phyloP scores from a whole-genome alignment of 768 basidiomycete species.

The Tubosaeta brunneosetosa region DNA sequence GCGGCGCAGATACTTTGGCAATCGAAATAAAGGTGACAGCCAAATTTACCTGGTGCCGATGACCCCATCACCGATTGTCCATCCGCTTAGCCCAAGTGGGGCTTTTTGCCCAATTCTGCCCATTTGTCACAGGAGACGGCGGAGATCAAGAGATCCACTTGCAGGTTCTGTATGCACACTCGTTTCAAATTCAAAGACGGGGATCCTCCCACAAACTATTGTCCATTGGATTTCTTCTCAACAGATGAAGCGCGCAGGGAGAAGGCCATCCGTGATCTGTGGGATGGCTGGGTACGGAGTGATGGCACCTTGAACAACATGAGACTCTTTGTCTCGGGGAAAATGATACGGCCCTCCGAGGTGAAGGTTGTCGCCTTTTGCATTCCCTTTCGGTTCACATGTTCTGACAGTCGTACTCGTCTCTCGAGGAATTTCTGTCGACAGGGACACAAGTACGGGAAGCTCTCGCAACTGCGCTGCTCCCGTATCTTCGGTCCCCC shows the following conservation, averaged over 20 bases:
- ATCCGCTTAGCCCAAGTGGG: constrained; percentile 86
- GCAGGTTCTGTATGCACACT: constrained; percentile 90
- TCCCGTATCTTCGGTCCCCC: constrained; percentile 43
- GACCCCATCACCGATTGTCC: not conserved
- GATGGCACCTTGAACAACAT: constrained; percentile 75
- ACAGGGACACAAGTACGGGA: constrained; percentile 37
- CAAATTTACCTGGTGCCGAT: not conserved
- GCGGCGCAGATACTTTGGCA: constrained; percentile 51
- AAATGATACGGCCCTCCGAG: constrained; percentile 50
- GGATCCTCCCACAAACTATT: constrained; percentile 49
- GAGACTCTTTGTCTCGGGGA: constrained; percentile 70
- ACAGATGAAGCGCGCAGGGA: constrained; percentile 52
- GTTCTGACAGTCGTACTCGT: constrained; percentile 4
- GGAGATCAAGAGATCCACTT: constrained; percentile 61
- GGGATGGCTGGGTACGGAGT: constrained; percentile 65
- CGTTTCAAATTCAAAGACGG: constrained; percentile 41
- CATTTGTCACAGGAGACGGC: constrained; percentile 59
- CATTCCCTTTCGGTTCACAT: constrained; percentile 2
- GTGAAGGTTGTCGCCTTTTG: constrained; percentile 35
- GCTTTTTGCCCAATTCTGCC: constrained; percentile 66
- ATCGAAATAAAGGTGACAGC: constrained; percentile 85
- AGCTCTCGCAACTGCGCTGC: constrained; percentile 46
- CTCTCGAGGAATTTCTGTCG: constrained; percentile 14
- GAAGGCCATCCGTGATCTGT: constrained; percentile 65
- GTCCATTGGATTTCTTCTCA: constrained; percentile 90